Evolutionary conservation across 1,139 yeast species (phyloP).

Genomic region (Debaryomyces robertsiae): DNA sequence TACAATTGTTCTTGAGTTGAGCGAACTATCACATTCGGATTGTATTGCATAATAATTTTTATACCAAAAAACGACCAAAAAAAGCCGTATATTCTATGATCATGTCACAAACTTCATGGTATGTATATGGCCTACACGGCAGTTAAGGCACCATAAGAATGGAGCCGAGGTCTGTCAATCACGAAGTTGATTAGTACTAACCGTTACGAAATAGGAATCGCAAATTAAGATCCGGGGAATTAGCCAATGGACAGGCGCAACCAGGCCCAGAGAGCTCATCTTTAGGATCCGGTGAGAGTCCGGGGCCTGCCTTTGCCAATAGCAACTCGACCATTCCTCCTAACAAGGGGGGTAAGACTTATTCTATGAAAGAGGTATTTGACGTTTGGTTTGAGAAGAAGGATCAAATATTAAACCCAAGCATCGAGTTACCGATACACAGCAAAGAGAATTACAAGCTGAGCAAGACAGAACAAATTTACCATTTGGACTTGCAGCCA

Average conservation of each 20-base stretch:
- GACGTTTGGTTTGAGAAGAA: conserved; percentile 54
- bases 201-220: conserved; percentile 12
- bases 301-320: not conserved
- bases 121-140: conserved; percentile 12
- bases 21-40: not conserved
- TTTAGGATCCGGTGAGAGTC: not conserved
- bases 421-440: conserved; percentile 27
- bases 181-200: too few relatives aligned
- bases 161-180: too few relatives aligned
- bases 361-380: conserved; percentile 56
- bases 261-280: conserved; percentile 3
- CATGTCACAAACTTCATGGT: conserved; percentile 23
- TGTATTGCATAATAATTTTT: conserved; percentile 3
- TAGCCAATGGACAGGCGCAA: conserved; percentile 7
- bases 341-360: conserved; percentile 42
- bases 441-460: conserved; percentile 35
- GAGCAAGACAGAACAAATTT: conserved; percentile 34
- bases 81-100: conserved; percentile 3
- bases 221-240: conserved; percentile 13
- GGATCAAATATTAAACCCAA: conserved; percentile 29
- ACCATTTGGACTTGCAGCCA: conserved; percentile 38
- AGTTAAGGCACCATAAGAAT: not conserved
- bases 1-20: conserved; percentile 7
- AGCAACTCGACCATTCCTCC: conserved; percentile 31
- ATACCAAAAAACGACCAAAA: not conserved